phyloP scores from a whole-genome alignment of 2,329 filamentous ascomycete genomes.

The Fusarium siculi region DNA sequence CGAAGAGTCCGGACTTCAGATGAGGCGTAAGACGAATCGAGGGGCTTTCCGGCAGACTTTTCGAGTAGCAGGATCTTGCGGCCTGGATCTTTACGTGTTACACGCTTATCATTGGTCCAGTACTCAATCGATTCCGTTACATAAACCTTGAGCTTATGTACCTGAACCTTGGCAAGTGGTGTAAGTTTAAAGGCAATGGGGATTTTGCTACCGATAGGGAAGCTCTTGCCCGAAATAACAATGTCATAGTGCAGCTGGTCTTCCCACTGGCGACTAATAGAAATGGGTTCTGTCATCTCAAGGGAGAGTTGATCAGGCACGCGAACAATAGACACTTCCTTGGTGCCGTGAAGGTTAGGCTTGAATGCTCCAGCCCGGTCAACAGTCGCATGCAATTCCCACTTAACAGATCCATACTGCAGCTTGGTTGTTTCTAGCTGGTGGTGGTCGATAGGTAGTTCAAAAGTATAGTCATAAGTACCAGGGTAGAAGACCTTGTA shows the following conservation, averaged over 20 bases:
- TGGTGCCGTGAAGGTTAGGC: constrained; percentile 82
- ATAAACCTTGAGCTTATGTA: constrained; percentile 91
- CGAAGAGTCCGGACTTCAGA: constrained; percentile 81
- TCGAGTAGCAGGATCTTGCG: constrained; percentile 89
- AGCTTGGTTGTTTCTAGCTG: constrained; percentile 90
- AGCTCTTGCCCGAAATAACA: constrained; percentile 94
- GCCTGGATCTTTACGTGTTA: constrained; percentile 84
- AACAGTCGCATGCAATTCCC: constrained; percentile 85
- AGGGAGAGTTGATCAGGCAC: constrained; percentile 88
- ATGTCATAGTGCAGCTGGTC: constrained; percentile 97
- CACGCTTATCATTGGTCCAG: constrained; percentile 85
- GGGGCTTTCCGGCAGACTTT: constrained; percentile 82
- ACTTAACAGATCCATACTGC: constrained; percentile 86
- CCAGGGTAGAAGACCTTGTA: constrained; percentile 88
- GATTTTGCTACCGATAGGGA: constrained; percentile 86
- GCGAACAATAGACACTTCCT: constrained; percentile 85
- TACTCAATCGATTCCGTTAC: constrained; percentile 93
- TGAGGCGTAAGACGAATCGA: constrained; percentile 76
- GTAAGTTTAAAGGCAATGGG: constrained; percentile 96
- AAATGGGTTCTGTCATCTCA: constrained; percentile 92
- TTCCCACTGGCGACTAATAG: constrained; percentile 93
- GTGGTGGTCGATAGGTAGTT: constrained; percentile 88
- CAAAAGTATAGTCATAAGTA: constrained; percentile 76
- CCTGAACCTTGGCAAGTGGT: constrained; percentile 90
- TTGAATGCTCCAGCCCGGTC: constrained; percentile 91